Base-by-base conservation (phyloP, 169 alveolate genomes). In the Sarcocystis neurona region DNA sequence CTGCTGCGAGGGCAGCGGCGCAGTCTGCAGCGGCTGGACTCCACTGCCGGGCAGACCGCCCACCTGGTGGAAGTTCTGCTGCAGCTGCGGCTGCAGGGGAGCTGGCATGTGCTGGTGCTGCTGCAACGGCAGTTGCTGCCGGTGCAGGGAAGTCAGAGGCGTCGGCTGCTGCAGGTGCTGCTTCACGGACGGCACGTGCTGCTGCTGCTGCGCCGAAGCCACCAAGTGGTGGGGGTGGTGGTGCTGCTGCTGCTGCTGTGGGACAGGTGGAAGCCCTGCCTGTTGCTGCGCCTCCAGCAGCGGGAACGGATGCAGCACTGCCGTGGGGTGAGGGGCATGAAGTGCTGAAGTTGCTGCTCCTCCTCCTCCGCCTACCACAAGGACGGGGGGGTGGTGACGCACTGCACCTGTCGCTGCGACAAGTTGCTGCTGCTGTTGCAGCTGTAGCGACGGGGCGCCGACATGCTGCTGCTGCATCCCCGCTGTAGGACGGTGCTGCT, bases 341-440 rank as follows among this genome's bases (percentile, higher is more conserved):
- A 10, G 32, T 32, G 37, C 43, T 43, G 6, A n/a, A 12, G 48
- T 15, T 12, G 43, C 47, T 5, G 56, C 82, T 2, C 41, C 39
- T 72, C 47, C 44, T 39, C 34, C 56, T 53, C 56, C 56, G 12
- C 39, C 30, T 48, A 27, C 56, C 32, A 1, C 47, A 4, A 39
- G 66, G 30, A 12, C 23, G 66, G 23, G 66, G 66, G 66, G 66
- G 30, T n/a, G n/a, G n/a, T n/a, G n/a, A n/a, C n/a, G n/a, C n/a
- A n/a, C 66, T 53, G 66, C 66, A 53, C 30, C 30, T 53, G 12
- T 53, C 66, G 30, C 23, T 23, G 30, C 23, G 12, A 23, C 23
- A 53, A 53, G 23, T 53, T 53, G 66, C 66, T 53, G 23, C n/a
- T 53, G 66, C 66, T 53, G 66, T 53, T 53, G 66, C 66, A 53